Base-by-base conservation (phyloP, 768 basidiomycete species). In the Brasilioporus rufonigricans region DNA sequence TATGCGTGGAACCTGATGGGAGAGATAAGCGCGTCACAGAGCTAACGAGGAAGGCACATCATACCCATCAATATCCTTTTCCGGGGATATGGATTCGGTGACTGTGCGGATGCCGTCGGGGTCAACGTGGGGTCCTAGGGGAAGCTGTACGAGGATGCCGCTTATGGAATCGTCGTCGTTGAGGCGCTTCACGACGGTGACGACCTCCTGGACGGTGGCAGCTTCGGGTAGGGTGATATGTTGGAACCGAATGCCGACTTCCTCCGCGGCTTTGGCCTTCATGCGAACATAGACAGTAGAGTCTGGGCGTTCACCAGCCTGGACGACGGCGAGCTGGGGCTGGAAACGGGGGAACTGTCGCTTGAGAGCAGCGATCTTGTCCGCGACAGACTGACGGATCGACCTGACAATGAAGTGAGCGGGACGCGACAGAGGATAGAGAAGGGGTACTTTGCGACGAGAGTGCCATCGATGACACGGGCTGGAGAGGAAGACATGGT, bases 41-140 rank as follows among this genome's bases (percentile, higher is more conserved):
- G 44, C 16, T 5, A 40, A 56, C 50, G 52, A 45, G 23, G 51
- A 54, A 55, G 16, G 36, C 31, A 59, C 44, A 38, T 72, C 80
- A 52, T 63, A 94, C 92, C 94, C 97, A 71, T 99, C 97, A 56
- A 99, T 89, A 63, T 99, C 97, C 75, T 99, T 99, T 70, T 87
- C 82, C 18, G 93, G 93, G 55, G 85, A 89, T 56, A 99, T 85
- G 12, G 92, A 87, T 72, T 98, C 96, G n/a, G 94, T 98, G 49
- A 99, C 89, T 24, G 80, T 79, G 50, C 93, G 87, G 70, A 97
- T 95, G 23, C 85, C 93, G 31, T 89, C 91, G 8, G 87, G 69
- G 32, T 79, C 80, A 56, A 98, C 82, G 57, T 94, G 90, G 26
- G 86, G 80, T 12, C 90, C 89, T 2, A 99, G 84, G 23, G 97